These are phyloP conservation scores for Escovopsis sp. DNA, from an alignment of 2,329 filamentous ascomycete genomes.

Conservation along the genomic window DNA sequence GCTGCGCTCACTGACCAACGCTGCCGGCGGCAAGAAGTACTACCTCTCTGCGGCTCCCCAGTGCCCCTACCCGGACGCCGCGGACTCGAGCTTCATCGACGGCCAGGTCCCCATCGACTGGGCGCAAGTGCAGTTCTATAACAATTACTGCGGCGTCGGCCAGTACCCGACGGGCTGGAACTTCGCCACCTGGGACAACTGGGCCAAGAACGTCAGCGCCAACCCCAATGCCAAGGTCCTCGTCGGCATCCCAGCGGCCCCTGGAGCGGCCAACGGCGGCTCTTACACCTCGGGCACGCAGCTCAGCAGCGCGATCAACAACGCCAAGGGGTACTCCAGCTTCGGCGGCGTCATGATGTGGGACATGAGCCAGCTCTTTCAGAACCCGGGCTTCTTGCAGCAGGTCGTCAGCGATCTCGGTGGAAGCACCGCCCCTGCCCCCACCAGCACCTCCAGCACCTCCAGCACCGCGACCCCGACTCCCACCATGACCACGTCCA, in stretches of 20 bases:
- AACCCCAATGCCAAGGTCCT: conserved; percentile 47
- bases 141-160: conserved; percentile 48
- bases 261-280: conserved; percentile 35
- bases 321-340: conserved; percentile 36
- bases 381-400: conserved; percentile 39
- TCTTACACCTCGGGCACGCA: conserved; percentile 29
- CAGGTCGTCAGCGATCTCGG: conserved; percentile 23
- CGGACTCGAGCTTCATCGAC: conserved; percentile 40
- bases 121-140: conserved; percentile 52
- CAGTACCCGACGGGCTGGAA: conserved; percentile 34
- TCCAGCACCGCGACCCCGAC: background rate
- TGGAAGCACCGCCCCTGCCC: background rate
- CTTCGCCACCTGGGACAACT: conserved; percentile 47
- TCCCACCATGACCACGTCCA: background rate
- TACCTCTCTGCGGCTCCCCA: conserved; percentile 53
- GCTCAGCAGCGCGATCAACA: conserved; percentile 35
- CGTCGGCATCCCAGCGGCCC: conserved; percentile 42
- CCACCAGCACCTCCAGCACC: background rate
- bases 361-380: conserved; percentile 46
- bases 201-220: conserved; percentile 40
- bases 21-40: conserved; percentile 37
- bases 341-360: conserved; percentile 58
- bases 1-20: conserved; percentile 40
- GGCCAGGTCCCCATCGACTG: conserved; percentile 39
- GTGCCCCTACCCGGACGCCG: conserved; percentile 48